A percentile compares a stretch with the other conserved stretches of the same genome.
phyloP scores from a whole-genome alignment of 202 grass and related monocot species.

The Dendrocalamus latiflorus region DNA sequence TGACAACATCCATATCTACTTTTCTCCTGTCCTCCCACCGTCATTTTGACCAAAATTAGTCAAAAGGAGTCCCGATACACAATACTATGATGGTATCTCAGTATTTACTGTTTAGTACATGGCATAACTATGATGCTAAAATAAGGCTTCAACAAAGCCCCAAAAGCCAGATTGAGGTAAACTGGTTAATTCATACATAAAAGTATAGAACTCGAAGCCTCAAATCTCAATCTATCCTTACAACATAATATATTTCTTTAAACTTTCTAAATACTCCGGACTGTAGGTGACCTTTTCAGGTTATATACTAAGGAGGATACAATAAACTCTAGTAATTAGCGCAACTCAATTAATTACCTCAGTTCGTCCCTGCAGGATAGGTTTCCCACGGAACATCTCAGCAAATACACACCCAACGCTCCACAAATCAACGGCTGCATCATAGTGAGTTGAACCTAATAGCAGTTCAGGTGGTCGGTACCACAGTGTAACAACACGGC shows the following conservation, averaged over 20 bases:
- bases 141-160: not conserved
- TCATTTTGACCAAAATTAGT: not conserved
- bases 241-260: not conserved
- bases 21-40: not conserved
- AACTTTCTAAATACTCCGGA: not conserved
- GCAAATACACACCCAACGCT: conserved; percentile 94
- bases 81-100: not conserved
- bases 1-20: not conserved
- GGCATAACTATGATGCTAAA: not conserved
- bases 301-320: not conserved
- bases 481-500: conserved; percentile 97
- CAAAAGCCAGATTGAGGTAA: not conserved
- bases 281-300: not conserved
- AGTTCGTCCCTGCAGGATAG: conserved; percentile 89
- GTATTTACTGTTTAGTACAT: not conserved
- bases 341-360: conserved; percentile 50
- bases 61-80: not conserved
- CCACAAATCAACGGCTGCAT: conserved; percentile 91
- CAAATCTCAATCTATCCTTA: not conserved
- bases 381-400: conserved; percentile 68
- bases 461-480: conserved; percentile 94
- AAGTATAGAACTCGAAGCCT: not conserved
- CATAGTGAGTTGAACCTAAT: conserved; percentile 90
- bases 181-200: not conserved
- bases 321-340: not conserved